Evolutionary conservation across 2,329 filamentous ascomycete genomes (phyloP), one percentile per base, ranked within the genome.

Genomic region (Colletotrichum sp.): DNA sequence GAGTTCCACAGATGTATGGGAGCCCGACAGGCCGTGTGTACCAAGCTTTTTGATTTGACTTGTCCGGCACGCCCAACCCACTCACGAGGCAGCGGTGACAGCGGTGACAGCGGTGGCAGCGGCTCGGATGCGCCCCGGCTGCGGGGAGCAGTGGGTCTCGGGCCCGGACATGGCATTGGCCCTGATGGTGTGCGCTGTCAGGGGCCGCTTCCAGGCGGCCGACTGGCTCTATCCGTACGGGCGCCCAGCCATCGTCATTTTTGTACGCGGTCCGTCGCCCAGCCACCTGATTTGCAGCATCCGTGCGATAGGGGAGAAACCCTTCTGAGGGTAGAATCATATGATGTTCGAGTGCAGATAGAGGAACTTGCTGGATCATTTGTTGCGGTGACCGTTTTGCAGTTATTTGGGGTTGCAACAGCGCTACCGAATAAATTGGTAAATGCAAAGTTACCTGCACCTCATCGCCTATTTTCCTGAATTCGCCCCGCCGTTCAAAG

Each of bases 211-310:
- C 21, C 32, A 21, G 59, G 6, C 30, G 59, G 12, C 26, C 26
- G 64, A 21, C 16, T 26, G 9, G 55, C 21, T 30, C 1, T 36
- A 36, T 36, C 34, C 34, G 13, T 43, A 12, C 21, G 16, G 63
- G 28, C 18, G 26, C 68, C 72, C 72, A 74, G 72, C 72, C 72
- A 74, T 74, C 67, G 72, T 16, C 60, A 74, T 74, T 74, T 74
- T 18, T 48, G 43, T 21, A n/a, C 10, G n/a, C 34, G 14, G n/a
- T 32, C 26, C 36, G 4, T 74, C 39, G 34, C 59, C 72, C 72
- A 74, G 60, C 67, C 72, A 60, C 67, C 67, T 71, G 14, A 24
- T 61, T 34, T 34, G 59, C 28, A n/a, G 59, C 18, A 14, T n/a
- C 59, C 59, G 18, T 18, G 59, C 59, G 30, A 61, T 34, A 18